phyloP scores from a whole-genome alignment of 2,329 filamentous ascomycete species.

The Metarhizium rileyi region DNA sequence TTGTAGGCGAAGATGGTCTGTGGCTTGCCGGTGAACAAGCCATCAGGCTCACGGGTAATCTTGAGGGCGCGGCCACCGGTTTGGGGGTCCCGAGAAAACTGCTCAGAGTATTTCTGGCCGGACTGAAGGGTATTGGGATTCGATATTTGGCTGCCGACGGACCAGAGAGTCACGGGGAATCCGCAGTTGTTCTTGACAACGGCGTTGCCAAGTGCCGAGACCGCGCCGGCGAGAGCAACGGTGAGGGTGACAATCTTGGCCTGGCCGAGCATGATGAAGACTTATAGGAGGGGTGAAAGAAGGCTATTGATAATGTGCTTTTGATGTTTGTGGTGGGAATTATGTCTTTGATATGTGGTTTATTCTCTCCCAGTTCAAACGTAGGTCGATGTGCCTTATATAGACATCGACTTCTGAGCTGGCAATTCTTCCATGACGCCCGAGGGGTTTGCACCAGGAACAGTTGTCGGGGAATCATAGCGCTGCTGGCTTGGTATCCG shows the following conservation, averaged over 20 bases:
- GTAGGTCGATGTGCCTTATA: no score
- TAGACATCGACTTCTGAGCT: no score
- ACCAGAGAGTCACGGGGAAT: constrained; percentile 27
- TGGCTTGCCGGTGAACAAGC: constrained; percentile 28
- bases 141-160: constrained; percentile 23
- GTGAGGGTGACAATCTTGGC: constrained; percentile 6
- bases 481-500: no score
- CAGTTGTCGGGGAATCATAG: no score
- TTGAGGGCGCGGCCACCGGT: constrained; percentile 31
- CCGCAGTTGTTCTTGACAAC: constrained; percentile 27
- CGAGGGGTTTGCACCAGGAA: no score
- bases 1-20: constrained; percentile 31
- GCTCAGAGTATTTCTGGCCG: constrained; percentile 22
- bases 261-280: constrained; percentile 9
- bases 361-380: no score
- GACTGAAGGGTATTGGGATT: constrained; percentile 16
- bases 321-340: no score
- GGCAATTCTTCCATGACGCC: no score
- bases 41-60: constrained; percentile 23
- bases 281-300: not conserved
- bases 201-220: constrained; percentile 20
- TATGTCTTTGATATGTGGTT: no score
- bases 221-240: constrained; percentile 5
- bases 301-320: not conserved
- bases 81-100: constrained; percentile 23